Percentiles rank a stretch among this genome's conserved stretches.
Evolutionary conservation across 192 early-diverging fungal species (phyloP).

Genomic region (Linnemannia zychae): DNA sequence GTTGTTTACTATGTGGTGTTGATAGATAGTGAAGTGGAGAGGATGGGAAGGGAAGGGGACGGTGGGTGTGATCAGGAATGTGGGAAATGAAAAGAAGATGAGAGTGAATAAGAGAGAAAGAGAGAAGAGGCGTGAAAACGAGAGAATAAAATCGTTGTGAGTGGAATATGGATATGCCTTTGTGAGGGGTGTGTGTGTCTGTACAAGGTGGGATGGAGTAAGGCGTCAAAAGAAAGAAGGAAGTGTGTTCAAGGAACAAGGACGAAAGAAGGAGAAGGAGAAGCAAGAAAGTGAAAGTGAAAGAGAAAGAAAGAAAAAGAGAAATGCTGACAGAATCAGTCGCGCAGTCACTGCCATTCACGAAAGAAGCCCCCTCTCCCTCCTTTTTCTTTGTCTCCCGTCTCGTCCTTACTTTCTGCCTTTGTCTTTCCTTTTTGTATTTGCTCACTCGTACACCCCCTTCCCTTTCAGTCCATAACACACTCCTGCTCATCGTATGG

Average conservation of each 20-base stretch:
- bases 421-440: not conserved
- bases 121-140: not conserved
- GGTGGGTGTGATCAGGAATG: not conserved
- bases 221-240: not conserved
- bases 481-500: conserved; percentile 3
- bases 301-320: not conserved
- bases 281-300: no score
- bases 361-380: not conserved
- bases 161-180: not conserved
- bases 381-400: not conserved
- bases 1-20: not conserved
- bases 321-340: not conserved
- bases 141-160: not conserved
- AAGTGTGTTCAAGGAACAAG: not conserved
- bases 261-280: not conserved
- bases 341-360: not conserved
- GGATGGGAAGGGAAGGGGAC: not conserved
- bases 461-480: conserved; percentile 2
- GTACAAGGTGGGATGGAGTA: not conserved
- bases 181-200: not conserved
- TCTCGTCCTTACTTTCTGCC: not conserved
- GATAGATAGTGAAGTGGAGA: not conserved
- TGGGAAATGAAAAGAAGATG: not conserved
- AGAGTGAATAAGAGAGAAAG: not conserved
- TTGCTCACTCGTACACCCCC: not conserved